Evolutionary conservation across 306 rosid genomes (phyloP), one percentile per base, ranked within the genome.

Genomic region (Prunus salicina): DNA sequence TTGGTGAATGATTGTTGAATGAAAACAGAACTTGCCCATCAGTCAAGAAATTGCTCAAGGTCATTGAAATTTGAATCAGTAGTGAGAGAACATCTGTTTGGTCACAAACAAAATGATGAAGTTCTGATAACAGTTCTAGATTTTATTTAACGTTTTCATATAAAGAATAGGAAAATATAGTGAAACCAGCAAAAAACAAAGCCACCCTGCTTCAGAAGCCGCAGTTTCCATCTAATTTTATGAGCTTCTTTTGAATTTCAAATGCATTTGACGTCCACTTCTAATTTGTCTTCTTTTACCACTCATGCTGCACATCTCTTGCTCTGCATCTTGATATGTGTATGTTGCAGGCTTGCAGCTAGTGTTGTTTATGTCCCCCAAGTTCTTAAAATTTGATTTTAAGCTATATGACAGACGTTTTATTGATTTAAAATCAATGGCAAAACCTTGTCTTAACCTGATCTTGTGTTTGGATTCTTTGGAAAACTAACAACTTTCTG

Each of bases 221-320:
- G 69, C 77, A 46, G 69, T 27, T 60, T 60, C 28, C 58, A 60
- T 45, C 8, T n/a, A 45, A 58, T 15, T 57, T 79, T 69, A 25
- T 45, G 64, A 78, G 72, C 68, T 83, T 74, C 74, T 82, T 81
- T 81, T 81, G 74, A 79, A 73, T 62, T 76, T 68, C 81, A 57
- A 66, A 76, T 53, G 25, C 12, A 68, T 67, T 61, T 41, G 67
- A 16, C 72, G 57, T 67, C 61, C 78, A 76, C 82, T 84, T 86
- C 88, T 78, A 73, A 69, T 81, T 82, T 89, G 93, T 89, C 93
- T 68, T 80, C 68, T 69, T 69, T 80, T 56, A 71, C 74, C 77
- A 63, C 52, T 75, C 73, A 73, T 67, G 9, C 73, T 67, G 71
- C 72, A 80, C 73, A 34, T 81, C 62, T 20, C 14, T 60, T 53